A percentile compares a stretch with the other conserved stretches of the same genome.
Evolutionary conservation across 2,329 filamentous ascomycete genomes (phyloP).

Genomic region (Arachnopeziza araneosa): DNA sequence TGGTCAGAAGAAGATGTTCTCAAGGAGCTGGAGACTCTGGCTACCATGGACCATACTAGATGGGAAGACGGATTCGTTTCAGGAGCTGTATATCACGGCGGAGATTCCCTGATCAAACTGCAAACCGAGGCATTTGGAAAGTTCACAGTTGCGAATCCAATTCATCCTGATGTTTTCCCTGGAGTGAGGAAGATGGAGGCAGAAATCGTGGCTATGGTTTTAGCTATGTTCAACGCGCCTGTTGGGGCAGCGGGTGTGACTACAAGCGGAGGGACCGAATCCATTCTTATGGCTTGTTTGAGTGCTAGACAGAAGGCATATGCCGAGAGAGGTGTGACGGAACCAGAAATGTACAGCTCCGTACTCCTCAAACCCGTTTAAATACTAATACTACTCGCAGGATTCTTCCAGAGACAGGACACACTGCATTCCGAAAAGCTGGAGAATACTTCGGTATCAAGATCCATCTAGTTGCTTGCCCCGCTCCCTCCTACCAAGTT

Average conservation of each 20-base stretch:
- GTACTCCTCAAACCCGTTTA: neutral
- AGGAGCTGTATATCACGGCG: conserved; percentile 94
- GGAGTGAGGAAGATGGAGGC: conserved; percentile 99
- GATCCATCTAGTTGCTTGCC: conserved; percentile 80
- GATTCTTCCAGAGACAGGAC: conserved; percentile 90
- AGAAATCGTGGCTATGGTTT: conserved; percentile 92
- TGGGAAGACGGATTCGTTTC: conserved; percentile 97
- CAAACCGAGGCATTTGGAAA: conserved; percentile 91
- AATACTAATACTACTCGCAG: conserved; percentile 38
- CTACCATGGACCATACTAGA: conserved; percentile 83
- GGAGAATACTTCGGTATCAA: conserved; percentile 96
- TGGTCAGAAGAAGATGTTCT: conserved; percentile 74
- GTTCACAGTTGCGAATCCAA: conserved; percentile 93
- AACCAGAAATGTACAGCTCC: conserved; percentile 79
- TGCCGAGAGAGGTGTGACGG: conserved; percentile 76
- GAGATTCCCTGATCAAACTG: conserved; percentile 70
- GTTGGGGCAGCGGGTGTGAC: conserved; percentile 80
- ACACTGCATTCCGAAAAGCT: conserved; percentile 95
- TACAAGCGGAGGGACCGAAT: conserved; percentile 91
- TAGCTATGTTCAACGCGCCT: conserved; percentile 84
- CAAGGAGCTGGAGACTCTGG: conserved; percentile 72
- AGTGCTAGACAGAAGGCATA: conserved; percentile 86
- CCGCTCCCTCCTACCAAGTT: conserved; percentile 79
- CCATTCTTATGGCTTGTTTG: conserved; percentile 92
- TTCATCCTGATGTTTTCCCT: conserved; percentile 97